Percentiles rank a stretch among this genome's conserved stretches.
Conservation (phyloP, 208 protist species). For the Lotmaria passim region DNA sequence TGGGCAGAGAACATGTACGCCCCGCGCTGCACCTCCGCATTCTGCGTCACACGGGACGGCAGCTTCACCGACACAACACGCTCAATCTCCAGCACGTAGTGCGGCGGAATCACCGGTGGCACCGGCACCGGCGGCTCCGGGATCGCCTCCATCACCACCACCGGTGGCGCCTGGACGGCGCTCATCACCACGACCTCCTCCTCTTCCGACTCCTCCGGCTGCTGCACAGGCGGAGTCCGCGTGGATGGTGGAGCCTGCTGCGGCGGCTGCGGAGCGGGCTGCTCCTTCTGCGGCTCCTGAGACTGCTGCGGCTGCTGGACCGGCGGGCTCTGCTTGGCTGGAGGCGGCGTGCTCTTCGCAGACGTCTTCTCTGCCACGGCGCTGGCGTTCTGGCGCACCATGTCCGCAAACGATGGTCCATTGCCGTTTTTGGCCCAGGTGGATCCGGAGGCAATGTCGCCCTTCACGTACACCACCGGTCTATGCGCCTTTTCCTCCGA, state of each 20-base stretch:
- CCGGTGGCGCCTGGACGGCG: slow-evolving; percentile 27
- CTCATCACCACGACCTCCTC: slow-evolving; percentile 21
- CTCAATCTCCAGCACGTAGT: slow-evolving; percentile 77
- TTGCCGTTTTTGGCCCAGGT: slow-evolving; percentile 61
- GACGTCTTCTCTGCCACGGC: slow-evolving; percentile 19
- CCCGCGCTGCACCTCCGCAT: slow-evolving; percentile 27
- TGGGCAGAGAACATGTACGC: slow-evolving; percentile 61
- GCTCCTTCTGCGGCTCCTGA: slow-evolving; percentile 2
- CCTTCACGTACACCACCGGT: slow-evolving; percentile 55
- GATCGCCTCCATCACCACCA: slow-evolving; percentile 42
- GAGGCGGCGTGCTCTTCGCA: slow-evolving; percentile 4
- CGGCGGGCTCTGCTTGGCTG: slow-evolving; percentile 11
- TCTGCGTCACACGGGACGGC: slow-evolving; percentile 40
- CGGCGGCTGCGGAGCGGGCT: slow-evolving; percentile 3
- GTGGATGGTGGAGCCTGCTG: too few species aligned
- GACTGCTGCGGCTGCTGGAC: slow-evolving; percentile 9
- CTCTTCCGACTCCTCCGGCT: slow-evolving; percentile 25
- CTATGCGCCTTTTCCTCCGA: slow-evolving; percentile 28
- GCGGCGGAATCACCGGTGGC: slow-evolving; percentile 33
- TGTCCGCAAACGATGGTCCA: slow-evolving; percentile 68
- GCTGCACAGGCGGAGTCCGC: slow-evolving; percentile 19
- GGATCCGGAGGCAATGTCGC: slow-evolving; percentile 33
- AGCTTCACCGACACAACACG: slow-evolving; percentile 51
- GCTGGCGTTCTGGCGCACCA: slow-evolving; percentile 47
- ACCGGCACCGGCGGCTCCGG: slow-evolving; percentile 40